phyloP scores from a whole-genome alignment of 1,284 basidiomycete species.

The Wolfiporia cocos region DNA sequence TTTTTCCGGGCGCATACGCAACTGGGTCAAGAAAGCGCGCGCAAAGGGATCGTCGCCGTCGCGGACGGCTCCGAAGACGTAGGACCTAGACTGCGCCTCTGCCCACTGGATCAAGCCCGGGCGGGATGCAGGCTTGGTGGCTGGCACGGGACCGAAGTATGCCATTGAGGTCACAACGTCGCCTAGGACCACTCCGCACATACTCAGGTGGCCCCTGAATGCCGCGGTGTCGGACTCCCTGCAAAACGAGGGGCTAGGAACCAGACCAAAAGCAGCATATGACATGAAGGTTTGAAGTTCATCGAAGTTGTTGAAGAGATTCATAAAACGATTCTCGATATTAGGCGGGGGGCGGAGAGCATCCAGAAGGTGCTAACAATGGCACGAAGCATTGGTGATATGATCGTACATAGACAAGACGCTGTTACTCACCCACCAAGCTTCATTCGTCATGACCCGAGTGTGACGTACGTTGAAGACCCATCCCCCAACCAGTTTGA shows the following conservation, averaged over 20 bases:
- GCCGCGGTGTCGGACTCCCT: neutral
- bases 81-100: slow-evolving; percentile 16
- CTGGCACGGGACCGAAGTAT: slow-evolving; percentile 11
- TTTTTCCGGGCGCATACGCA: slow-evolving; percentile 23
- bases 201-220: slow-evolving; percentile 20
- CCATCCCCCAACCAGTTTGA: slow-evolving; percentile 20
- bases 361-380: slow-evolving; percentile 4
- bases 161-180: slow-evolving; percentile 13
- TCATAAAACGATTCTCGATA: slow-evolving; percentile 26
- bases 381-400: neutral
- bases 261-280: slow-evolving; percentile 17
- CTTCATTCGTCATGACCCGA: slow-evolving; percentile 20
- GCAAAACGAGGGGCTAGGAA: slow-evolving; percentile 17
- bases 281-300: slow-evolving; percentile 25
- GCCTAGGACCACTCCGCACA: slow-evolving; percentile 23
- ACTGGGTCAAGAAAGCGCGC: slow-evolving; percentile 21
- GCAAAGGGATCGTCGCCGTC: slow-evolving; percentile 21
- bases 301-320: slow-evolving; percentile 26
- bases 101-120: slow-evolving; percentile 14
- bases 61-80: slow-evolving; percentile 28
- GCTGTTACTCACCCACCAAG: slow-evolving; percentile 24
- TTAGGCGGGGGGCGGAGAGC: slow-evolving; percentile 10
- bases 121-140: slow-evolving; percentile 10
- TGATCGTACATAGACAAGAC: neutral
- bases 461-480: slow-evolving; percentile 20